phyloP scores from a whole-genome alignment of 2,329 filamentous ascomycete genomes.

The Diaporthe sp. region DNA sequence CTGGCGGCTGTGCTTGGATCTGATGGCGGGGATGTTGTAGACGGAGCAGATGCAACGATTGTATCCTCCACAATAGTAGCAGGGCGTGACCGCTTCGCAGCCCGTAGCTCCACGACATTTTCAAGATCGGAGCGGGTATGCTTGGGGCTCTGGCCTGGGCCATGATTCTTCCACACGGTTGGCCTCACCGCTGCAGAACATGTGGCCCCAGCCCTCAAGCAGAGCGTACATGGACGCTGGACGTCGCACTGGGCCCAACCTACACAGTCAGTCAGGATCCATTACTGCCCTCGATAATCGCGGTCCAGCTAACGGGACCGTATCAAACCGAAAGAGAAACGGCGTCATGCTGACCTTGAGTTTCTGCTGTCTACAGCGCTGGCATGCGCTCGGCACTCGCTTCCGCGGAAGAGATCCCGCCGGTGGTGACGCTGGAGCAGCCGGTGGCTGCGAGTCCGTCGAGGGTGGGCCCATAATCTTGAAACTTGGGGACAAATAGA shows the following conservation, averaged over 20 bases:
- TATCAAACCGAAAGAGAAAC: rapidly evolving
- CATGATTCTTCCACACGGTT: background rate
- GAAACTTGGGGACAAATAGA: too few relatives aligned
- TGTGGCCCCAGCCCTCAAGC: background rate
- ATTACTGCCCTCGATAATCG: too few relatives aligned
- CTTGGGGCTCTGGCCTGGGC: background rate
- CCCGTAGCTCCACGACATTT: background rate
- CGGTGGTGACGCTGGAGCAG: background rate
- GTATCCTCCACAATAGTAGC: background rate
- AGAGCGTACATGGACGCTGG: constrained; percentile 4
- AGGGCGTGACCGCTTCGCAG: background rate
- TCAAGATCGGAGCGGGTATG: background rate
- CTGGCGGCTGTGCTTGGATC: background rate
- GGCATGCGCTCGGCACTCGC: background rate
- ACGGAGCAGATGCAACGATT: background rate
- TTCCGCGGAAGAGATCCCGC: background rate
- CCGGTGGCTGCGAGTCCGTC: constrained; percentile 5
- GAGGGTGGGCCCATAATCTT: background rate
- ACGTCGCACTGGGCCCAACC: background rate
- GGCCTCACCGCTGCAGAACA: background rate
- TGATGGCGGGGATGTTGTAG: too few relatives aligned
- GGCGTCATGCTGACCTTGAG: background rate
- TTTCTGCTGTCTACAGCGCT: background rate
- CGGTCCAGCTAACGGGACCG: too few relatives aligned
- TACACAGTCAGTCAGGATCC: background rate